These are phyloP conservation scores for Tolypocladium sp. DNA, from an alignment of 2,329 filamentous ascomycete genomes.

Conservation along the genomic window DNA sequence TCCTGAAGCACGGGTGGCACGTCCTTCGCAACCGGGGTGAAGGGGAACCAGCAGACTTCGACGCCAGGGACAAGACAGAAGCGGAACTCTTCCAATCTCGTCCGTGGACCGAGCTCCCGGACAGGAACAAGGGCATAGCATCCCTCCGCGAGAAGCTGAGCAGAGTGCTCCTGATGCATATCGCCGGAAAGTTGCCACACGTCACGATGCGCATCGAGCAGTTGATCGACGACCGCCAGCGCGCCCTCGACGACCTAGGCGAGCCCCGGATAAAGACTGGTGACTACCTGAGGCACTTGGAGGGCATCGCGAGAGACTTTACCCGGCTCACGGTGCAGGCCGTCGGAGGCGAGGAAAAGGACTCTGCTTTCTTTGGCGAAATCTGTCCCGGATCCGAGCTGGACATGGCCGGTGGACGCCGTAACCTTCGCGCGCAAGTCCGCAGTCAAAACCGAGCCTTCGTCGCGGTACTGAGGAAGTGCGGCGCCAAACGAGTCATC, in stretches of 20 bases:
- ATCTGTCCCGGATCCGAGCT: not conserved
- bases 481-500: not conserved
- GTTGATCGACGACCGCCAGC: not conserved
- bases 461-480: not conserved
- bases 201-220: slow-evolving; percentile 4
- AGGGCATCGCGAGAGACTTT: not conserved
- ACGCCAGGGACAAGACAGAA: slow-evolving; percentile 26
- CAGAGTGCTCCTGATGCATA: slow-evolving; percentile 2
- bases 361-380: not conserved
- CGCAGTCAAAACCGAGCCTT: not conserved
- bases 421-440: not conserved
- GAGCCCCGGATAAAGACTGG: not conserved
- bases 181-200: slow-evolving; percentile 2
- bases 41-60: slow-evolving; percentile 14
- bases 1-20: slow-evolving; percentile 37
- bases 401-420: not conserved
- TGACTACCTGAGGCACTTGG: not conserved
- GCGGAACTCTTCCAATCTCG: slow-evolving; percentile 31
- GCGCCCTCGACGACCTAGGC: not conserved
- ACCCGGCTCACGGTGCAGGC: not conserved
- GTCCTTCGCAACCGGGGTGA: slow-evolving; percentile 35
- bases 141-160: slow-evolving; percentile 5
- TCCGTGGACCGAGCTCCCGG: slow-evolving; percentile 24
- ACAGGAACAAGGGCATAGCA: slow-evolving; percentile 1
- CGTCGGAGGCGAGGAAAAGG: not conserved